These are phyloP conservation scores for Calonectria multiphialidica DNA, from an alignment of 2,329 filamentous ascomycete species.

Conservation along the genomic window DNA sequence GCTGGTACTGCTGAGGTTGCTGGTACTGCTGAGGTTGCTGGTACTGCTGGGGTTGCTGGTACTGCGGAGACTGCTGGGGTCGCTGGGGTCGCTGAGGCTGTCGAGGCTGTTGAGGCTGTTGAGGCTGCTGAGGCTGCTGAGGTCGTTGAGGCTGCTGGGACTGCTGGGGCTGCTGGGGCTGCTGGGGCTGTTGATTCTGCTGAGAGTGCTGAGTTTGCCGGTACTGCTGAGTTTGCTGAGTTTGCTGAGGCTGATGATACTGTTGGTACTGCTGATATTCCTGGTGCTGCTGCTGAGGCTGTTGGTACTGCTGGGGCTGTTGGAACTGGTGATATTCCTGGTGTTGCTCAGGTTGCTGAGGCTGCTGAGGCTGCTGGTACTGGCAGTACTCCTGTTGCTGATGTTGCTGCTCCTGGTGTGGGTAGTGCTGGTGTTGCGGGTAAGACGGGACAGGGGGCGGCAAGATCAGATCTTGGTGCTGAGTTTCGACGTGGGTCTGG, in stretches of 20 bases:
- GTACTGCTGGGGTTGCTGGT: neutral
- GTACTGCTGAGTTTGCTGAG: neutral
- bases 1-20: neutral
- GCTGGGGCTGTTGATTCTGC: too few relatives aligned
- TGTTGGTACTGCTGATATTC: neutral
- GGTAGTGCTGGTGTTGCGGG: neutral
- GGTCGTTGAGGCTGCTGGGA: too few relatives aligned
- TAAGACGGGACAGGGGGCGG: neutral
- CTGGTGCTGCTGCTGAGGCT: neutral
- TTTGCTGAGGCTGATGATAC: neutral
- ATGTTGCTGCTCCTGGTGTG: neutral
- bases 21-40: neutral
- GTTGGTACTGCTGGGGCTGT: neutral
- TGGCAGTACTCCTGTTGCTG: neutral
- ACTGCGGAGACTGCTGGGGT: neutral
- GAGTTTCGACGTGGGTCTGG: neutral
- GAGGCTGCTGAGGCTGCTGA: too few relatives aligned
- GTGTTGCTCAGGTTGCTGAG: neutral
- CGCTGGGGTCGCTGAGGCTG: too few relatives aligned
- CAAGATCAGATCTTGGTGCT: neutral
- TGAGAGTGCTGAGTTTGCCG: too few relatives aligned
- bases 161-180: too few relatives aligned
- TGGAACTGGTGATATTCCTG: neutral
- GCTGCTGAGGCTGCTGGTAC: neutral
- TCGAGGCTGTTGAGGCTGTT: too few relatives aligned